Evolutionary conservation across 179 eudicot genomes (phyloP).

Genomic region (Beta corolliflora): DNA sequence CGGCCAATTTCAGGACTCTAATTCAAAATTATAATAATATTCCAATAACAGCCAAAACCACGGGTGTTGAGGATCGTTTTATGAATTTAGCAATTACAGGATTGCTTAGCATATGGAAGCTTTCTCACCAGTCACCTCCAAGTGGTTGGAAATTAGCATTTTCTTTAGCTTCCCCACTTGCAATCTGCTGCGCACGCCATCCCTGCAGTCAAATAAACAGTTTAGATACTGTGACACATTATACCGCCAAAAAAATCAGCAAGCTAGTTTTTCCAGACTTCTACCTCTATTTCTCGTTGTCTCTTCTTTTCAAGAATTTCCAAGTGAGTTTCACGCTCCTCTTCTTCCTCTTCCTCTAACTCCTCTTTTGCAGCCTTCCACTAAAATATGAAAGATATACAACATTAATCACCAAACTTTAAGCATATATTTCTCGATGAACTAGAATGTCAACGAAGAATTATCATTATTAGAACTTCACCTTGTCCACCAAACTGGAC

Average conservation of each 20-base stretch:
- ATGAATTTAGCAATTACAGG: background rate
- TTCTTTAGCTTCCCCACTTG: slow-evolving; percentile 92
- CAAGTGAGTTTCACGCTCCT: slow-evolving; percentile 67
- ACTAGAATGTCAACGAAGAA: background rate
- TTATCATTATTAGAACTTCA: slow-evolving; percentile 19
- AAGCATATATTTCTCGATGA: background rate
- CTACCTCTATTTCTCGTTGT: slow-evolving; percentile 90
- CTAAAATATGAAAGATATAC: slow-evolving; percentile 35
- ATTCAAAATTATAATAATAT: background rate
- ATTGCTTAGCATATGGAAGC: background rate
- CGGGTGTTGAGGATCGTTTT: background rate
- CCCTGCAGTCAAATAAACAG: slow-evolving; percentile 47
- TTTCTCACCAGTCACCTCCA: slow-evolving; percentile 90
- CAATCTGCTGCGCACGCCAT: slow-evolving; percentile 91
- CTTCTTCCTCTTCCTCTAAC: slow-evolving; percentile 81
- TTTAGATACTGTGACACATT: slow-evolving; percentile 16
- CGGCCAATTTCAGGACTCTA: background rate
- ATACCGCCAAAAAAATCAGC: background rate
- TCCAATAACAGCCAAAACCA: background rate
- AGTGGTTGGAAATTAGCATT: slow-evolving; percentile 98
- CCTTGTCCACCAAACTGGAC: slow-evolving; percentile 98
- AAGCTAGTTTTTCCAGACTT: background rate
- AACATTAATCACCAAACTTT: slow-evolving; percentile 4
- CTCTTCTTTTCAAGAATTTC: slow-evolving; percentile 84
- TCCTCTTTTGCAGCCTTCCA: slow-evolving; percentile 99